Evolutionary conservation across 192 early-diverging fungal species (phyloP), one percentile per base, ranked within the genome.

Genomic region (Gonapodya prolifera): DNA sequence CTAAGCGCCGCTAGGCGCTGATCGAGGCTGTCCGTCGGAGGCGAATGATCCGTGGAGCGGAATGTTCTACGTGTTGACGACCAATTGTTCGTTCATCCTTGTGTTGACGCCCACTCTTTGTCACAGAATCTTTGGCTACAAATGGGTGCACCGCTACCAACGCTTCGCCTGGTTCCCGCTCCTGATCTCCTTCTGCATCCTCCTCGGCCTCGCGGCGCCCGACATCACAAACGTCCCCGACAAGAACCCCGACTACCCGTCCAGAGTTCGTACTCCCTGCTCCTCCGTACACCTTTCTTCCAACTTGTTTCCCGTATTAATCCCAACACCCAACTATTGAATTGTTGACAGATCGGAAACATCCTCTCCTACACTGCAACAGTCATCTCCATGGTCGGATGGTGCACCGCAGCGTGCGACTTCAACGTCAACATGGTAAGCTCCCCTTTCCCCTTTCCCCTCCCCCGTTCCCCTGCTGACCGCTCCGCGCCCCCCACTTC

Each of bases 71-170:
- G n/a, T n/a, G n/a, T n/a, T n/a, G n/a, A n/a, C n/a, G n/a, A n/a
- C n/a, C n/a, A n/a, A n/a, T n/a, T n/a, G n/a, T n/a, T n/a, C n/a
- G n/a, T n/a, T n/a, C n/a, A n/a, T n/a, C n/a, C n/a, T n/a, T n/a
- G n/a, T n/a, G n/a, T n/a, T n/a, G n/a, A n/a, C n/a, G n/a, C n/a
- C n/a, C n/a, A n/a, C n/a, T n/a, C n/a, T n/a, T n/a, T n/a, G n/a
- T n/a, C n/a, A n/a, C n/a, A 61, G 45, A 8, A 69, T 83, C 69
- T 81, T 82, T 36, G 82, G 82, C 17, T 83, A 83, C 73, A 80
- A 83, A 28, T 45, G 69, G 29, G 78, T 83, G 0, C 82, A 83
- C 74, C 33, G 70, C 1, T 83, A 77, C 70, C 77, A 83, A 30
- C 76, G 70, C 35, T 18, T 73, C 71, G 71, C 71, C 2, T 73